Base-by-base conservation (phyloP, 139 green algal genomes). In the Asterochloris erici region DNA sequence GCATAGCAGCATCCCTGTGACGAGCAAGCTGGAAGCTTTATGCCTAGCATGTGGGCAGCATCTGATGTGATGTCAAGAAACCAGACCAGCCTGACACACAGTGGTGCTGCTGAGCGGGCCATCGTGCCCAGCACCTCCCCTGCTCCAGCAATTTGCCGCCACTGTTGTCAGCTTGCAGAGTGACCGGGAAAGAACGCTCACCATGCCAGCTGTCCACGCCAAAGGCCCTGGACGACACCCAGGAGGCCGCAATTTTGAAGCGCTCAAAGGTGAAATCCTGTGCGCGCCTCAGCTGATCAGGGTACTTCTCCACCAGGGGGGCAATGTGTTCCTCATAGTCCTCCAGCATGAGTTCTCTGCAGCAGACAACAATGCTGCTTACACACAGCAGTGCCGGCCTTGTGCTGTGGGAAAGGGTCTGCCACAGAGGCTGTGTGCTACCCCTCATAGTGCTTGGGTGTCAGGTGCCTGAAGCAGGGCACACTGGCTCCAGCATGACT, bases 191-290 rank as follows among this genome's bases (percentile, higher is more conserved):
- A 74, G 16, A 0, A 1, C 11, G 15, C 84, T 27, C 78, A 93
- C 94, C 94, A 81, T 97, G 93, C n/a, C 82, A 86, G 60, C 84
- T 79, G 83, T 97, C 93, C 24, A 98, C 88, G 26, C 90, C 90
- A 85, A 98, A 98, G 12, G 90, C 92, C 1, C 94, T 83, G 0
- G 92, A 96, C 11, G 91, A 88, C 0, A 98, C 91, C 82, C 89
- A 91, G 19, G 89, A 93, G 17, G 91, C 91, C 0, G 93, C 93
- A 17, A 71, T 63, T 14, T 86, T 68, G 85, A 95, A 97, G 68
- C 68, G 62, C 0, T 78, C 68, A 47, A 84, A 54, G 17, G 77
- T 85, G 24, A 85, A 54, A 6, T 54, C 81, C 62, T 61, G 24
- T 11, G 60, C 64, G 12, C 77, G 16, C 2, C 54, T n/a, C 79